A percentile compares a stretch with the other conserved stretches of the same genome.
These are phyloP conservation scores for Trichoderma citrinoviride DNA, from an alignment of 2,329 filamentous ascomycete species.

Conservation along the genomic window DNA sequence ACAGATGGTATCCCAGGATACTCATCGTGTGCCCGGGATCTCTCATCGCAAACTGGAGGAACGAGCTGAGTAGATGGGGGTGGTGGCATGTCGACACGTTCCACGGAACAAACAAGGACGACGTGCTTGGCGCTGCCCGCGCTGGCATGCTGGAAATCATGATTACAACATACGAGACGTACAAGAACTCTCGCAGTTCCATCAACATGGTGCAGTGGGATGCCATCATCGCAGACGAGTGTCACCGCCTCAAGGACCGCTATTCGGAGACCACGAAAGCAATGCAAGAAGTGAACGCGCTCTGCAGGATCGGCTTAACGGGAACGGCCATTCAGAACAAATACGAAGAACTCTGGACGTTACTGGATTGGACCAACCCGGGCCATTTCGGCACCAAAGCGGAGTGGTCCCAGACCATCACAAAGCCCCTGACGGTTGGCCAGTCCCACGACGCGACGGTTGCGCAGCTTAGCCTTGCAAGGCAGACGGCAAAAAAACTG, in stretches of 20 bases:
- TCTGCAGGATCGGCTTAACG: constrained; percentile 89
- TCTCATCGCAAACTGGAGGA: constrained; percentile 86
- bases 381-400: constrained; percentile 62
- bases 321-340: constrained; percentile 97
- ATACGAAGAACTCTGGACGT: constrained; percentile 94
- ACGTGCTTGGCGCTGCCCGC: constrained; percentile 67
- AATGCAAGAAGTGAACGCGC: constrained; percentile 85
- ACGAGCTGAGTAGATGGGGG: constrained; percentile 84
- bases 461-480: constrained; percentile 74
- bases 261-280: constrained; percentile 74
- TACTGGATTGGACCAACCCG: constrained; percentile 95
- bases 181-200: constrained; percentile 68
- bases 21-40: constrained; percentile 87
- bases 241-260: constrained; percentile 81
- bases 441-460: constrained; percentile 90
- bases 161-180: constrained; percentile 92
- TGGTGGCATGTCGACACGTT: constrained; percentile 90
- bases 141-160: constrained; percentile 82
- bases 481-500: constrained; percentile 79
- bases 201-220: constrained; percentile 92
- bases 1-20: constrained; percentile 71
- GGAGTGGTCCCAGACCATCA: constrained; percentile 78
- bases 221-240: constrained; percentile 91
- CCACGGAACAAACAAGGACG: constrained; percentile 67
- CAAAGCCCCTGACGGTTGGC: constrained; percentile 76